These are phyloP conservation scores for Candida hungchunana DNA, from an alignment of 805 yeast species.

Conservation along the genomic window DNA sequence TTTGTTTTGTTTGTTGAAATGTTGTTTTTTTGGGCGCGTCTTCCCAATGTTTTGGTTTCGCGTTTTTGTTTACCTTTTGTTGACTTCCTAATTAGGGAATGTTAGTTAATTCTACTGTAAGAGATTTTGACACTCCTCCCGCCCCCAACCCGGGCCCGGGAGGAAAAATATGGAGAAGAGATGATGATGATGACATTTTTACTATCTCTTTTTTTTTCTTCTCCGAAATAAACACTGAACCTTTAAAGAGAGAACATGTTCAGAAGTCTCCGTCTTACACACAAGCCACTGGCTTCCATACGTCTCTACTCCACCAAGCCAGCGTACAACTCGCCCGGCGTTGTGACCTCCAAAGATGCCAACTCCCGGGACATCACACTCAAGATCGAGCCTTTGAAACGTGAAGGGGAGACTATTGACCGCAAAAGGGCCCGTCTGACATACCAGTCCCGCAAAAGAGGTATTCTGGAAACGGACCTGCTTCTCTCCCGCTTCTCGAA, in stretches of 20 bases:
- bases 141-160: too few species aligned
- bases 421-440: constrained; percentile 80
- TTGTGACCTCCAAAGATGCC: constrained; percentile 16
- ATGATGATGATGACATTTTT: too few species aligned
- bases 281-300: constrained; percentile 1
- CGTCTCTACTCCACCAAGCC: constrained; percentile 14
- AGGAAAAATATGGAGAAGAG: too few species aligned
- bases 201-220: too few species aligned
- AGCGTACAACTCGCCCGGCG: constrained; percentile 21
- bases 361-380: constrained; percentile 19
- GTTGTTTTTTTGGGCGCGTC: too few species aligned
- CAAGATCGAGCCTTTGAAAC: constrained; percentile 70
- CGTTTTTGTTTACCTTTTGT: constrained; percentile 12
- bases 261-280: constrained; percentile 4
- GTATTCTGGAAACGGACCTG: constrained; percentile 90
- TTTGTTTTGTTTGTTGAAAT: not conserved
- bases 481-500: constrained; percentile 83
- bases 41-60: constrained; percentile 4
- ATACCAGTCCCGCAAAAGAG: constrained; percentile 92
- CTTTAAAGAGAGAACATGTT: constrained; percentile 1
- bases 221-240: too few species aligned
- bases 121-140: too few species aligned
- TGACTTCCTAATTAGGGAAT: constrained; percentile 13
- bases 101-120: not conserved
- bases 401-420: constrained; percentile 69